Evolutionary conservation across 2,329 filamentous ascomycete species (phyloP), one percentile per base, ranked within the genome.

Genomic region (Penicillium sp.): DNA sequence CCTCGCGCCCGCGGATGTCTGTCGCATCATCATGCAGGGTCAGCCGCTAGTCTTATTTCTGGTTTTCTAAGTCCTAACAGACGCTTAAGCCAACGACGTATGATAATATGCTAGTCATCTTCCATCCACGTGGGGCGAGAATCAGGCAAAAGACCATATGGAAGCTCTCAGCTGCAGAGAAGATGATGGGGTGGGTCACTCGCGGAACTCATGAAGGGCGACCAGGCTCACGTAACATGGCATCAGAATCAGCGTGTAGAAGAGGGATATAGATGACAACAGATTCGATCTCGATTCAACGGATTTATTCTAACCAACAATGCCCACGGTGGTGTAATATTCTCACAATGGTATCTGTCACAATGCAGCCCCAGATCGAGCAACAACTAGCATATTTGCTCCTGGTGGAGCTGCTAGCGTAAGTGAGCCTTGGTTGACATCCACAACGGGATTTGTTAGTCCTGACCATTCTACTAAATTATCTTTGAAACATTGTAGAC

Each of bases 391-490:
- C 58, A 6, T 53, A 56, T 28, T 56, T 41, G 39, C 41, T 62
- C 29, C 52, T 66, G 13, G 57, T 62, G 33, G 64, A 67, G 46
- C 42, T 66, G 11, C 52, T 67, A 24, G 59, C 63, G 58, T 66
- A 49, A 51, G 61, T 58, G 18, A 18, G 18, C 18, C 18, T 18
- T 18, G 18, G 18, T 18, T 18, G 18, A 18, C 18, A 18, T 18
- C 18, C 18, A 18, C 18, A 18, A 18, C 18, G 18, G 18, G 18
- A 18, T 18, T 18, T 18, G 18, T 18, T 18, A 18, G 18, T 18
- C 18, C 18, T 18, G 18, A 18, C 18, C 18, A 18, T 18, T 32
- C 8, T 32, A 11, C 29, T 32, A 32, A 32, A 32, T 37, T 37
- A 7, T 37, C 35, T 9, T 6, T 9, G 9, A 26, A 32, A 53